Percentiles rank a stretch among this genome's conserved stretches.
Conservation (phyloP, 1,284 basidiomycete species). For the Phenoliferia sp. region DNA sequence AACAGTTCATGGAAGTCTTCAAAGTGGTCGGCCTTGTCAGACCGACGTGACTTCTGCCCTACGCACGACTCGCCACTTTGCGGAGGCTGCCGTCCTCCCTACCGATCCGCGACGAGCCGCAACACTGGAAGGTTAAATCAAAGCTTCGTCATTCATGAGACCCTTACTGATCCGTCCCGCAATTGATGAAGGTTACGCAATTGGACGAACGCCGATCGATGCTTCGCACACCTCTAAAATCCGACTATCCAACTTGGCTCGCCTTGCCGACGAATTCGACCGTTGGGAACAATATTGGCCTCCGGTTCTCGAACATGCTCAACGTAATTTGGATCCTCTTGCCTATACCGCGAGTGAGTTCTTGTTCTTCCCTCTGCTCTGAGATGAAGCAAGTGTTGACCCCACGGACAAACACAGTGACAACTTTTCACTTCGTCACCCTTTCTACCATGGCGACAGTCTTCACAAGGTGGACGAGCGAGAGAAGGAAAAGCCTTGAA, state of each 20-base stretch:
- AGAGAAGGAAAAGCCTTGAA: not conserved
- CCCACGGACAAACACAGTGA: no score
- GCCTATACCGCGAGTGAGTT: constrained; percentile 28
- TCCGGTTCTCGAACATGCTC: constrained; percentile 18
- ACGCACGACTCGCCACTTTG: constrained; percentile 16
- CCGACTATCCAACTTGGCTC: constrained; percentile 22
- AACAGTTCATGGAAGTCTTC: constrained; percentile 21
- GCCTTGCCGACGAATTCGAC: constrained; percentile 25
- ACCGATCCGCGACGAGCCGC: constrained; percentile 23
- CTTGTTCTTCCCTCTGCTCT: no score
- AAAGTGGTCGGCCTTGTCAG: not conserved
- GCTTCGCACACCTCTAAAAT: constrained; percentile 9
- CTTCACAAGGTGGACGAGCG: constrained; percentile 9
- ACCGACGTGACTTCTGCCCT: constrained; percentile 2
- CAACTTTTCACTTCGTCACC: constrained; percentile 18
- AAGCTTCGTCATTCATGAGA: no score
- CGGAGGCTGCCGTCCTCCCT: constrained; percentile 10
- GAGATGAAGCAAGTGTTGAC: no score
- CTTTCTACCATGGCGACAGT: not conserved
- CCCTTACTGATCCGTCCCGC: no score
- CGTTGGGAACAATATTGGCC: constrained; percentile 21
- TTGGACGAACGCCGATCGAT: not conserved
- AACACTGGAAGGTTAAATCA: constrained; percentile 25
- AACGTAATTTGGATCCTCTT: constrained; percentile 19
- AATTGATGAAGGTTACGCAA: constrained; percentile 19